These are phyloP conservation scores for Elsinoe ampelina DNA, from an alignment of 2,329 filamentous ascomycete species.

Conservation along the genomic window DNA sequence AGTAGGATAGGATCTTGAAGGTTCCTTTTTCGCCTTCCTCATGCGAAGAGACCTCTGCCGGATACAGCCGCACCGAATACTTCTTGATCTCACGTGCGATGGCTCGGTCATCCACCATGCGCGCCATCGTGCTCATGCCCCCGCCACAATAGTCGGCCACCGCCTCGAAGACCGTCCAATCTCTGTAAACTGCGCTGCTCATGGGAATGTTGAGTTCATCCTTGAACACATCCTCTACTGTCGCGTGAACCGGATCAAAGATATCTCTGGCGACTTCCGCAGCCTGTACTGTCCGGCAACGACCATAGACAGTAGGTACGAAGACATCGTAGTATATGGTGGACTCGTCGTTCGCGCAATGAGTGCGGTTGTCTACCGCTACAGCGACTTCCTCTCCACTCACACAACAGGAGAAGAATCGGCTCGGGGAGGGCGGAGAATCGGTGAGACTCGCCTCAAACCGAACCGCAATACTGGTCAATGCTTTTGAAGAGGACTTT, in stretches of 20 bases:
- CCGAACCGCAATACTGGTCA: no score
- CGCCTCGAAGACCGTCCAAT: not conserved
- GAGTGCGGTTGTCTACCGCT: not conserved
- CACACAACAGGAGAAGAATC: not conserved
- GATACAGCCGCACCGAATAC: not conserved
- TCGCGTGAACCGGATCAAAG: not conserved
- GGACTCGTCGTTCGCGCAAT: not conserved
- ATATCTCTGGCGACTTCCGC: not conserved
- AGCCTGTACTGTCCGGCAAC: not conserved
- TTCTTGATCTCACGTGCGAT: not conserved
- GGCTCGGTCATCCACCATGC: not conserved
- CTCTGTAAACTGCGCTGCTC: not conserved
- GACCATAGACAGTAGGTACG: not conserved
- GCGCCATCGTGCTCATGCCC: not conserved
- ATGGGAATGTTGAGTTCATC: not conserved
- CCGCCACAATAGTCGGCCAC: not conserved
- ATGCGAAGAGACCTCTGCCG: not conserved
- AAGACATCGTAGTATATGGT: not conserved
- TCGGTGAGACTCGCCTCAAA: not conserved
- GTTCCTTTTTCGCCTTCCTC: not conserved
- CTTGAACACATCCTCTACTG: not conserved
- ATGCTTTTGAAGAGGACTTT: no score
- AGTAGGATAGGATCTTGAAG: not conserved
- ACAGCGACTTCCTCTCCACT: not conserved
- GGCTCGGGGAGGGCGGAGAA: not conserved